Evolutionary conservation across 176 grass and related monocot genomes (phyloP), one percentile per base, ranked within the genome.

Genomic region (Cenchrus fungigraminus): DNA sequence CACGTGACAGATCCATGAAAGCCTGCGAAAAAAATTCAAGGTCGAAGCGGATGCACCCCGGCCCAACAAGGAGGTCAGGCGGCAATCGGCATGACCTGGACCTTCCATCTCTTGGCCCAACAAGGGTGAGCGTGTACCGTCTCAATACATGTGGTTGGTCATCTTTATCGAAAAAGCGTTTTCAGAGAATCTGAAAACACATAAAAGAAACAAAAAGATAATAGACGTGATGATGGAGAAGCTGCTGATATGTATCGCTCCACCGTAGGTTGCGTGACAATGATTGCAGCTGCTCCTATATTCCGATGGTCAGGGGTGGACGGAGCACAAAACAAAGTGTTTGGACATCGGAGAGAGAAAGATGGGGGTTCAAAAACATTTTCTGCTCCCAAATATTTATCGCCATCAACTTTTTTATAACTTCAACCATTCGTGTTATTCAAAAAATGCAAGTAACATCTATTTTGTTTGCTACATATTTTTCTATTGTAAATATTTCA

Each of bases 201-300:
- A 57, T 15, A 57, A 57, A 57, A 57, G 6, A 55, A 17, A 59
- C 20, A n/a, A 19, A 59, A 60, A n/a, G 22, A 60, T 17, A 17
- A 32, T 31, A 74, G 71, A 16, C 19, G 50, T 10, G 71, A 74
- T 55, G 71, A 76, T 59, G 73, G 57, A 59, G 37, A 52, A 57
- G 73, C 13, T 9, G 52, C 52, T 6, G 22, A 25, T 25, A 25
- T 25, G 22, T 32, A 37, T 55, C 28, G 20, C 7, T 19, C 16
- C 19, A 19, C 16, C 54, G 2, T 22, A 22, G 58, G 20, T 77
- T 2, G 32, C 34, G 17, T 53, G 28, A 12, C 54, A 59, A 77
- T 77, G 53, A 76, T 58, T 58, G 74, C 29, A n/a, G 8, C 8
- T 25, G 22, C 22, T 25, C 22, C 22, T 55, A 76, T 34, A 73